Evolutionary conservation across 768 basidiomycete genomes (phyloP).

Genomic region (Aureoboletus auriporus): DNA sequence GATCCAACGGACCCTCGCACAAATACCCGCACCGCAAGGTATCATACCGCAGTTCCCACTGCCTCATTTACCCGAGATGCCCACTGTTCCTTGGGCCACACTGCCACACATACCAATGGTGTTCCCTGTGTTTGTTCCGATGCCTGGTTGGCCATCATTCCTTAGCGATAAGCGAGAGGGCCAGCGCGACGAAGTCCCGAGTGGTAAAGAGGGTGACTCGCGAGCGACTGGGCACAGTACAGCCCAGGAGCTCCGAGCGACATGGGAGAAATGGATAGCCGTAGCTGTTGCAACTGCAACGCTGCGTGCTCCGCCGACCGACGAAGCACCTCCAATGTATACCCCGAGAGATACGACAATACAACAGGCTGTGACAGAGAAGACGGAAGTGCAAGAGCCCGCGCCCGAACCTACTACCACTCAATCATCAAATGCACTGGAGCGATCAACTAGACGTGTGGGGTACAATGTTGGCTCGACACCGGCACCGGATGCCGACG

Average conservation of each 20-base stretch:
- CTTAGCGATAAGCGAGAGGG: constrained; percentile 47
- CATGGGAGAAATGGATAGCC: constrained; percentile 76
- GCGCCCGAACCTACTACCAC: constrained; percentile 11
- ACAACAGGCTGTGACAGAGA: neutral
- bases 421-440: constrained; percentile 24
- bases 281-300: constrained; percentile 48
- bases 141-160: constrained; percentile 62
- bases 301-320: constrained; percentile 37
- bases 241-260: constrained; percentile 61
- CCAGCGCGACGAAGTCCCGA: constrained; percentile 21
- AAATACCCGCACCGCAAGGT: constrained; percentile 53
- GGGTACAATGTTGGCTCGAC: constrained; percentile 46
- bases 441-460: constrained; percentile 38
- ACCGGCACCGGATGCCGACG: constrained; percentile 65
- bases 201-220: constrained; percentile 33
- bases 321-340: constrained; percentile 68
- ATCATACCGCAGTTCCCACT: constrained; percentile 48
- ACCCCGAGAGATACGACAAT: constrained; percentile 51
- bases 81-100: constrained; percentile 57
- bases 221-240: constrained; percentile 39
- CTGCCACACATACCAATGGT: constrained; percentile 70
- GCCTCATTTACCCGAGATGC: constrained; percentile 65
- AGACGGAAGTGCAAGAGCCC: constrained; percentile 2
- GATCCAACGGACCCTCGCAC: constrained; percentile 70
- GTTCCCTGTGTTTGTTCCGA: constrained; percentile 75